Evolutionary conservation across 371 early-diverging fungal genomes (phyloP).

Genomic region (Aphelidium insulamus): DNA sequence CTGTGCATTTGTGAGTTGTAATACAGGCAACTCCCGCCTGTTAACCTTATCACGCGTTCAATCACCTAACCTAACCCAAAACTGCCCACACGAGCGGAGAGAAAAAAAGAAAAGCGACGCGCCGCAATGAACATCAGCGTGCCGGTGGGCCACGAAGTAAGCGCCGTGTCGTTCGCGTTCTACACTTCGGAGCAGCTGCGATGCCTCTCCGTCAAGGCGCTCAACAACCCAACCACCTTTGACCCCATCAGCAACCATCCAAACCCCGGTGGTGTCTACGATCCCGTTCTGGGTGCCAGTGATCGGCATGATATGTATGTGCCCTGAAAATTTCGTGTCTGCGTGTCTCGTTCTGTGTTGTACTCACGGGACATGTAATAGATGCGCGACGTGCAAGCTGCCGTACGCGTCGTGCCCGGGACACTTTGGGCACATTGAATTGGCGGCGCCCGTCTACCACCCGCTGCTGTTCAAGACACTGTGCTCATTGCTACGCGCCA

Average conservation of each 20-base stretch:
- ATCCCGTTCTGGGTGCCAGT: constrained; percentile 87
- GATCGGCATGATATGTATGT: constrained; percentile 32
- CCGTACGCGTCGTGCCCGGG: constrained; percentile 78
- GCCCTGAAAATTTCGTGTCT: not conserved
- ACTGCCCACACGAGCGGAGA: no score
- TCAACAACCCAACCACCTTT: constrained; percentile 70
- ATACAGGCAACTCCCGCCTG: no score
- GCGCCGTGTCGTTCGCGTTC: constrained; percentile 58
- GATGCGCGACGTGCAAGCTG: constrained; percentile 75
- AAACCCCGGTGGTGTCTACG: constrained; percentile 81
- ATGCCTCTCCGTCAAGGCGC: constrained; percentile 79
- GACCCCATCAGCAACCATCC: constrained; percentile 87
- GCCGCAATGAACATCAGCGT: constrained; percentile 12
- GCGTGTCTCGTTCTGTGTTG: constrained; percentile 1
- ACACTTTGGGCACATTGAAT: constrained; percentile 98
- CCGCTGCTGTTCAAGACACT: constrained; percentile 78
- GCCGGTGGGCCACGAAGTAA: constrained; percentile 13
- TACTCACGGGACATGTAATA: constrained; percentile 7
- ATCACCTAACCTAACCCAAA: no score
- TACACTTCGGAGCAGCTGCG: constrained; percentile 80
- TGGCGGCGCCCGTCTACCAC: constrained; percentile 87
- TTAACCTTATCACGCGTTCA: no score
- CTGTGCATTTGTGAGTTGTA: no score
- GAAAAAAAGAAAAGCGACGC: no score
- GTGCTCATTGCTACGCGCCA: constrained; percentile 58